phyloP scores from a whole-genome alignment of 805 yeast genomes.

The Myxozyma melibiosi region DNA sequence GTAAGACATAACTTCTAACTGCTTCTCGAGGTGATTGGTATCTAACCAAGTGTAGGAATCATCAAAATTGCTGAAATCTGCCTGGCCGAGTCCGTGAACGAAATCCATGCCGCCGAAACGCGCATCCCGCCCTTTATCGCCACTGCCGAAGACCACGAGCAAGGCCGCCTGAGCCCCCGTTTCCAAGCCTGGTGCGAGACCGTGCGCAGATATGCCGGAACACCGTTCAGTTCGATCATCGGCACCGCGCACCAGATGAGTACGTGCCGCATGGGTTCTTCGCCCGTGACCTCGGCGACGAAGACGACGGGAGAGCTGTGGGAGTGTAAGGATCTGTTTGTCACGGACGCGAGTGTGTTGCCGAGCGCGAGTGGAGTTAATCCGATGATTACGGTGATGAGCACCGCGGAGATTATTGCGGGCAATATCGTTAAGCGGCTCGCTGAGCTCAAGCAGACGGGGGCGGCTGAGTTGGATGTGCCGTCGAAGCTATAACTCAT shows the following conservation, averaged over 20 bases:
- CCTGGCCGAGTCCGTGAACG: slow-evolving; percentile 15
- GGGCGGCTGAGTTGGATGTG: too few relatives aligned
- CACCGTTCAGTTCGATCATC: slow-evolving; percentile 41
- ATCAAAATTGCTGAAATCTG: slow-evolving; percentile 11
- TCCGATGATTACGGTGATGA: slow-evolving; percentile 56
- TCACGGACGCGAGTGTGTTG: slow-evolving; percentile 54
- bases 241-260: slow-evolving; percentile 62
- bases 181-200: slow-evolving; percentile 41
- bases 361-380: slow-evolving; percentile 59
- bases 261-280: slow-evolving; percentile 54
- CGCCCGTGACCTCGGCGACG: slow-evolving; percentile 50
- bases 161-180: slow-evolving; percentile 49
- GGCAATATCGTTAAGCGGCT: slow-evolving; percentile 43
- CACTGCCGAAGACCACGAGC: slow-evolving; percentile 42
- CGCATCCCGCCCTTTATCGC: slow-evolving; percentile 13
- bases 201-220: slow-evolving; percentile 34
- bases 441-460: neutral
- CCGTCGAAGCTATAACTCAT: too few relatives aligned
- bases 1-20: neutral
- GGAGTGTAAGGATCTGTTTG: slow-evolving; percentile 52
- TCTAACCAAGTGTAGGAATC: slow-evolving; percentile 1
- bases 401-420: slow-evolving; percentile 50
- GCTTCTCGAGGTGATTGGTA: neutral
- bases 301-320: slow-evolving; percentile 50
- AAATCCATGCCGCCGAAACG: slow-evolving; percentile 4